Percentiles rank a stretch among this genome's conserved stretches.
Evolutionary conservation across 306 rosid species (phyloP).

Genomic region (Fragaria vesca): DNA sequence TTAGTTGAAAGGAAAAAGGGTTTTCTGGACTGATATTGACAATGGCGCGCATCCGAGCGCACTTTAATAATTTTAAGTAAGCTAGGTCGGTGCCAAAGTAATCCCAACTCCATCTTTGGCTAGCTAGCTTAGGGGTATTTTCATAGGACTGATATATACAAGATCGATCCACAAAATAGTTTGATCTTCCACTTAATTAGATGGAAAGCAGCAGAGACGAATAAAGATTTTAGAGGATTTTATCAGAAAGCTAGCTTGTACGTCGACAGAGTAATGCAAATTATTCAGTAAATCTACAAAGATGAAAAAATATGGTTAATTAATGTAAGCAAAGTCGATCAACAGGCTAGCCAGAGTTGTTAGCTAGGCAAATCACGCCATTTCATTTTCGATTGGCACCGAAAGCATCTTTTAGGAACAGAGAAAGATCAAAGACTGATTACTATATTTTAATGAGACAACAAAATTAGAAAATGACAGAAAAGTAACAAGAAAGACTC

Average conservation of each 20-base stretch:
- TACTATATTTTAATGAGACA: background rate
- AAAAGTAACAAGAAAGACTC: background rate
- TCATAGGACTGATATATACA: background rate
- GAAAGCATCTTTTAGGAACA: background rate
- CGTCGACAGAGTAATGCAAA: background rate
- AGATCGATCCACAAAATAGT: background rate
- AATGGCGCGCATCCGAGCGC: background rate
- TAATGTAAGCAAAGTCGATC: no score
- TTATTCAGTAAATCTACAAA: background rate
- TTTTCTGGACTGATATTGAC: background rate
- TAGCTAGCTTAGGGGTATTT: background rate
- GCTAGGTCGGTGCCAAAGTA: conserved; percentile 17
- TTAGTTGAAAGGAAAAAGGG: background rate
- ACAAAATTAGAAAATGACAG: background rate
- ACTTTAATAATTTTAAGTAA: background rate
- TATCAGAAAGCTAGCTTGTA: background rate
- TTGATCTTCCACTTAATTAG: background rate
- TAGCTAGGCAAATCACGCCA: background rate
- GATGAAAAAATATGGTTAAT: background rate
- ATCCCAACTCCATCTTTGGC: background rate
- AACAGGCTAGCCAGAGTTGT: background rate
- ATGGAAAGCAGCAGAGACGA: background rate
- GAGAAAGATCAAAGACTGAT: background rate
- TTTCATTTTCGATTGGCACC: background rate
- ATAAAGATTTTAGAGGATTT: background rate